Percentiles rank a stretch among this genome's conserved stretches.
These are phyloP conservation scores for Teratosphaeria zuluensis DNA, from an alignment of 2,329 filamentous ascomycete species.

Conservation along the genomic window DNA sequence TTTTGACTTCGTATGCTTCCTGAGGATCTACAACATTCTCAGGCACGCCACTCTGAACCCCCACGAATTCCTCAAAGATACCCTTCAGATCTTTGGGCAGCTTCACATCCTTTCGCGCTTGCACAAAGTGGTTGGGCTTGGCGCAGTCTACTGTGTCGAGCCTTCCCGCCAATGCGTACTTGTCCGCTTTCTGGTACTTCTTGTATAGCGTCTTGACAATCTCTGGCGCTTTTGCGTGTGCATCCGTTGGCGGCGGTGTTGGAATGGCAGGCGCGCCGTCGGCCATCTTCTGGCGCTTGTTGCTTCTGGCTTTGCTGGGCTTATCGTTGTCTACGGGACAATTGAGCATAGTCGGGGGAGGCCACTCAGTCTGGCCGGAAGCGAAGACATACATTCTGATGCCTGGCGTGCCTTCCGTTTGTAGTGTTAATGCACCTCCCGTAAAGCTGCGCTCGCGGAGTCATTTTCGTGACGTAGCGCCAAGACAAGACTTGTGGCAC, in stretches of 20 bases:
- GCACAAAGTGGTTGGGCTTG: background rate
- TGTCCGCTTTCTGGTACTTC: conserved; percentile 53
- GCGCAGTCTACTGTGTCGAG: conserved; percentile 8
- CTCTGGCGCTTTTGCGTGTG: conserved; percentile 67
- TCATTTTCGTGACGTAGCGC: background rate
- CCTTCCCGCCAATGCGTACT: conserved; percentile 35
- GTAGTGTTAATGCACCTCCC: background rate
- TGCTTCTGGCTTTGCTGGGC: background rate
- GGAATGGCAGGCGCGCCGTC: background rate
- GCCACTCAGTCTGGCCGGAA: background rate
- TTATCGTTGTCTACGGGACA: background rate
- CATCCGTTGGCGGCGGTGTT: conserved; percentile 45
- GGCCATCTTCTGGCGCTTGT: background rate
- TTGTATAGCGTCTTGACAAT: conserved; percentile 66
- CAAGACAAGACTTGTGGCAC: background rate
- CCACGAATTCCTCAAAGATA: conserved; percentile 12
- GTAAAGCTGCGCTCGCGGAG: background rate
- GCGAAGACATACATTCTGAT: conserved; percentile 1
- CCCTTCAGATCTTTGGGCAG: conserved; percentile 1
- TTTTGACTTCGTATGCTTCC: conserved; percentile 47
- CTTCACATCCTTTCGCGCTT: conserved; percentile 5
- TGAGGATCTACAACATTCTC: background rate
- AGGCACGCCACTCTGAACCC: background rate
- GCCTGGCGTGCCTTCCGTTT: background rate
- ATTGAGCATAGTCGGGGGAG: conserved; percentile 1